A percentile compares a stretch with the other conserved stretches of the same genome.
These are phyloP conservation scores for Entomophthora muscae DNA, from an alignment of 371 early-diverging fungal genomes.

Conservation along the genomic window DNA sequence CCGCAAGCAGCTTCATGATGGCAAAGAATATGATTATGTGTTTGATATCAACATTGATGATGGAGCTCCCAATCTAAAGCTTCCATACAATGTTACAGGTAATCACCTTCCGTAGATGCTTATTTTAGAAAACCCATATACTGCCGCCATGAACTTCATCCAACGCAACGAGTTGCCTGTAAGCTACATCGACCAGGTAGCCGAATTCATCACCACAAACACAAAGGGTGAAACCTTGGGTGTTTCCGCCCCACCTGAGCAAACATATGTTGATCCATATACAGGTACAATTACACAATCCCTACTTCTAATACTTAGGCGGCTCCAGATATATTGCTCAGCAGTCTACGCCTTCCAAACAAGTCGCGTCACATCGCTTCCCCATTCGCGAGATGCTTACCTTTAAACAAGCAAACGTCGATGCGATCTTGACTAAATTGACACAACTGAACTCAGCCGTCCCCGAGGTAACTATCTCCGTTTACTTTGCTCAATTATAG, in stretches of 20 bases:
- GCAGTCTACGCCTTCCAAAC: conserved; percentile 21
- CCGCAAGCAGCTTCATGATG: conserved; percentile 59
- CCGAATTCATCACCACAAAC: conserved; percentile 82
- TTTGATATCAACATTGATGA: conserved; percentile 91
- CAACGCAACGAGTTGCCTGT: conserved; percentile 55
- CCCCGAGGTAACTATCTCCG: conserved; percentile 7
- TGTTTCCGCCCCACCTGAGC: conserved; percentile 30
- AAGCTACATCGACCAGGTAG: conserved; percentile 78
- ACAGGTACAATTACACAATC: conserved; percentile 8
- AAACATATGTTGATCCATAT: conserved; percentile 41
- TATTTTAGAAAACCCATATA: conserved; percentile 70
- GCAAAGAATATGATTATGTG: conserved; percentile 91
- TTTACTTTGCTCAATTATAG: conserved; percentile 16
- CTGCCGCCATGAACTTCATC: conserved; percentile 83
- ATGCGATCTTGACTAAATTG: conserved; percentile 54
- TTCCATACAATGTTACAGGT: conserved; percentile 80
- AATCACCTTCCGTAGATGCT: conserved; percentile 6
- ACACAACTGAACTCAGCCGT: conserved; percentile 32
- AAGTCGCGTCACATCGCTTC: neutral
- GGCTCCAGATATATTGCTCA: conserved; percentile 8
- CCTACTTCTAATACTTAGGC: conserved; percentile 3
- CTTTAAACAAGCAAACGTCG: conserved; percentile 51
- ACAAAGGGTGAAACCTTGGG: conserved; percentile 35
- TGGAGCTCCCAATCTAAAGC: conserved; percentile 58
- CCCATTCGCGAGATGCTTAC: conserved; percentile 14